phyloP scores from a whole-genome alignment of 164 flowering plant genomes.

The Magnolia sinica region DNA sequence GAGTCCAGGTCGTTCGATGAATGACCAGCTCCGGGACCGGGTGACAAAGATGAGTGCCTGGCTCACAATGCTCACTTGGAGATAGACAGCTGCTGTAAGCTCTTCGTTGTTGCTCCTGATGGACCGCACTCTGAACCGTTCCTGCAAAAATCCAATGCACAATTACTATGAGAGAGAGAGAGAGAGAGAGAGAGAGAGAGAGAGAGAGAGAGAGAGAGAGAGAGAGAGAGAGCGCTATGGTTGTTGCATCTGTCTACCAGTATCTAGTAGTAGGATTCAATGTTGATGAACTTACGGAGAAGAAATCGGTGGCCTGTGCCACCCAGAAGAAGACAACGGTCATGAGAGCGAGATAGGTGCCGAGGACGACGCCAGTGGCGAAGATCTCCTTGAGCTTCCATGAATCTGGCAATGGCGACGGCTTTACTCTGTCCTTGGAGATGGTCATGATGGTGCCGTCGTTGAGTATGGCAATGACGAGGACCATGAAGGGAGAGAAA shows the following conservation, averaged over 20 bases:
- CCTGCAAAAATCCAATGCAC: conserved; percentile 25
- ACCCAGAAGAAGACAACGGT: conserved; percentile 66
- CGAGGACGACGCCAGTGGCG: conserved; percentile 69
- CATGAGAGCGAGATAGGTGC: conserved; percentile 62
- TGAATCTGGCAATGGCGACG: conserved; percentile 86
- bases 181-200: no score
- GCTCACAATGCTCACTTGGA: conserved; percentile 87
- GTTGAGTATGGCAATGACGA: conserved; percentile 78
- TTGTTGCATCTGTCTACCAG: background rate
- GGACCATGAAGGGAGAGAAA: conserved; percentile 89
- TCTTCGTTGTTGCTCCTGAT: conserved; percentile 34
- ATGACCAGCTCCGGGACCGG: conserved; percentile 84
- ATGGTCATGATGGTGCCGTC: conserved; percentile 99
- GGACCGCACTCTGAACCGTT: conserved; percentile 43
- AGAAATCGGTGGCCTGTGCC: conserved; percentile 50
- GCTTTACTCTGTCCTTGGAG: conserved; percentile 89
- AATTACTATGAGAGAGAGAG: background rate
- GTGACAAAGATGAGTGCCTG: conserved; percentile 93
- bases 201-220: no score
- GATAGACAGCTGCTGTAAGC: conserved; percentile 69
- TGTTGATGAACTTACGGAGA: conserved; percentile 40
- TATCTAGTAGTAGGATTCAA: background rate
- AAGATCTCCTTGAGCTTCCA: conserved; percentile 82
- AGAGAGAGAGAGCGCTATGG: no score
- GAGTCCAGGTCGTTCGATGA: conserved; percentile 73